Evolutionary conservation across 208 protist species (phyloP).

Genomic region (Trichomonas tenax): DNA sequence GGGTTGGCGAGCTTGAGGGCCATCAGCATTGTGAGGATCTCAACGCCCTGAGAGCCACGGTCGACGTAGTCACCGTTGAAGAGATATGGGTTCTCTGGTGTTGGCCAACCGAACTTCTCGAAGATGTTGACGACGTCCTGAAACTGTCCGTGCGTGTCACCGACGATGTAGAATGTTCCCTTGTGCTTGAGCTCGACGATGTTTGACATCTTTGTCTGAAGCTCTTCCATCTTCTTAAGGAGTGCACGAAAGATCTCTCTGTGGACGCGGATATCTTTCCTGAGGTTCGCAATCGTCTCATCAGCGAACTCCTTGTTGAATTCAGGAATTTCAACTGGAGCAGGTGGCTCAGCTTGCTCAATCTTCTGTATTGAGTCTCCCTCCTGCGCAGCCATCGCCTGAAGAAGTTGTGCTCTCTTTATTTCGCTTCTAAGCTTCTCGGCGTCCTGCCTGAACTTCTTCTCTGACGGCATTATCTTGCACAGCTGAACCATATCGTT

Average conservation of each 20-base stretch:
- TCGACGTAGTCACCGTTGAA: constrained; percentile 31
- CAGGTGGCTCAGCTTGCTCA: not conserved
- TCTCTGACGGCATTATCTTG: not conserved
- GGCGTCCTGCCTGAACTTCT: not conserved
- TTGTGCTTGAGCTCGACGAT: not conserved
- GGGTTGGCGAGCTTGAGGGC: not conserved
- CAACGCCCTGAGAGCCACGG: constrained; percentile 14
- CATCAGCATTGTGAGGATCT: not conserved
- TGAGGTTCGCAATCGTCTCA: not conserved
- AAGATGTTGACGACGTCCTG: not conserved
- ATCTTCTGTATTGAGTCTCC: too few species aligned
- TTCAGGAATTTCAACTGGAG: not conserved
- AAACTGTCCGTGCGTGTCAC: not conserved
- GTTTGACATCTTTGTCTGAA: not conserved
- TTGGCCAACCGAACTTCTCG: not conserved
- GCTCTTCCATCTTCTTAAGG: not conserved
- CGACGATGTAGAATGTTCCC: not conserved
- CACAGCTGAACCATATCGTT: not conserved
- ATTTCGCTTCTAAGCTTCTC: not conserved
- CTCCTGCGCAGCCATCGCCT: not conserved
- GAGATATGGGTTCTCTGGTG: not conserved
- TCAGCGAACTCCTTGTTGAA: not conserved
- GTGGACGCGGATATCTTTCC: not conserved
- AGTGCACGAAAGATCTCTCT: not conserved
- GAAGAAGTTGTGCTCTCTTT: too few species aligned